Evolutionary conservation across 176 grass and related monocot species (phyloP).

Genomic region (Eragrostis nindensis): DNA sequence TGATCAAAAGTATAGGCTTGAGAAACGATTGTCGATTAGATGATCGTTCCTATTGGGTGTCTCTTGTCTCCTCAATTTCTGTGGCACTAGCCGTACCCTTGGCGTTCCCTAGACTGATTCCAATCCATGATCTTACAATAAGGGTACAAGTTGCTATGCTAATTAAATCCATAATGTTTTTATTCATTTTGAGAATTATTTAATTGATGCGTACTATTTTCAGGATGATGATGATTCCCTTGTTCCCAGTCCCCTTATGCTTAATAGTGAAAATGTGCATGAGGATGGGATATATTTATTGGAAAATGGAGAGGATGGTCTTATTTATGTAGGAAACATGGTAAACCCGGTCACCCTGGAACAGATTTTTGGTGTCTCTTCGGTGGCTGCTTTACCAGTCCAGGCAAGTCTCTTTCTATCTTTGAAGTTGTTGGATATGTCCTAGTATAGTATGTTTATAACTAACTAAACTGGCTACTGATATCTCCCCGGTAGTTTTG

Average conservation of each 20-base stretch:
- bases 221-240: constrained; percentile 73
- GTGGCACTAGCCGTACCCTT: constrained; percentile 66
- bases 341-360: constrained; percentile 57
- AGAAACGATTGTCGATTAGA: constrained; percentile 81
- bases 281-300: constrained; percentile 87
- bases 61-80: constrained; percentile 61
- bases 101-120: constrained; percentile 89
- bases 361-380: constrained; percentile 79
- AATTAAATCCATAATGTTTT: not conserved
- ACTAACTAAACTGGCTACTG: not conserved
- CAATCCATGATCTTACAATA: constrained; percentile 68
- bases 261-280: constrained; percentile 72
- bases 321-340: constrained; percentile 78
- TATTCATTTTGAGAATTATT: constrained; percentile 4
- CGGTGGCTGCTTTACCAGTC: constrained; percentile 60
- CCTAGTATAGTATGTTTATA: not conserved
- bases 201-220: constrained; percentile 27
- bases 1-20: constrained; percentile 82
- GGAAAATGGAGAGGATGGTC: constrained; percentile 87
- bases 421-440: not conserved
- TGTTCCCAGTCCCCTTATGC: constrained; percentile 60
- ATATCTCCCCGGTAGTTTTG: not conserved
- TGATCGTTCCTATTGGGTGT: constrained; percentile 81
- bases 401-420: constrained; percentile 54
- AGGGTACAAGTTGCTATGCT: constrained; percentile 50